Evolutionary conservation across 495 filamentous ascomycete species (phyloP), one percentile per base, ranked within the genome.

Genomic region (Penicillium manginii): DNA sequence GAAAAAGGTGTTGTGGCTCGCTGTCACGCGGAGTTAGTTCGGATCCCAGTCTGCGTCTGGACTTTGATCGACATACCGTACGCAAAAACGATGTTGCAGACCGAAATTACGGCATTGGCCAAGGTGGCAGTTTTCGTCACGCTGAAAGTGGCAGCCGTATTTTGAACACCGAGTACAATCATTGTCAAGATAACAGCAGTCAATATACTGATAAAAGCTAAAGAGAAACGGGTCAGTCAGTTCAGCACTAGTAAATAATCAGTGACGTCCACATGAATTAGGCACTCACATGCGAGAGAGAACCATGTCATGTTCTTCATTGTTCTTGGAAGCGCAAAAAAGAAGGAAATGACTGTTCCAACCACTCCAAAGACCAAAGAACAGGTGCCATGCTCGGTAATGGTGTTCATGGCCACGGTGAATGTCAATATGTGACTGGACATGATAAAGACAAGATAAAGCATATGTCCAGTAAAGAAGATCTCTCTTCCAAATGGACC

Each of bases 381-480:
- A 70, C 91, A 94, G 2, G 81, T 76, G 2, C 77, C 85, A 66
- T 91, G 81, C 10, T 84, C 66, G 0, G 88, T 87, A 51, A 93
- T 74, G 21, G 79, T 84, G 54, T 88, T 87, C 75, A 92, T 84
- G 64, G 87, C 88, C 62, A 93, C 89, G 23, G 81, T 84, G 69
- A 91, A 92, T 0, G 88, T 90, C 52, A 93, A 77, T 45, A 92
- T 78, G 67, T 94, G 91, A 32, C 88, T 89, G 21, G 84, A 87
- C 78, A 91, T 88, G 66, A 90, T 84, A 76, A 94, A 92, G 32
- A 89, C 68, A 32, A 92, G 78, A 69, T 92, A 87, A 46, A 91
- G 61, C 19, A 83, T 78, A 66, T 88, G 86, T 56, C 82, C 85
- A 49, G 71, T 69, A 9, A 86, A 85, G 60, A 89, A 69, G 18